phyloP scores from a whole-genome alignment of 2,329 filamentous ascomycete genomes.

The Clonostachys sp. region DNA sequence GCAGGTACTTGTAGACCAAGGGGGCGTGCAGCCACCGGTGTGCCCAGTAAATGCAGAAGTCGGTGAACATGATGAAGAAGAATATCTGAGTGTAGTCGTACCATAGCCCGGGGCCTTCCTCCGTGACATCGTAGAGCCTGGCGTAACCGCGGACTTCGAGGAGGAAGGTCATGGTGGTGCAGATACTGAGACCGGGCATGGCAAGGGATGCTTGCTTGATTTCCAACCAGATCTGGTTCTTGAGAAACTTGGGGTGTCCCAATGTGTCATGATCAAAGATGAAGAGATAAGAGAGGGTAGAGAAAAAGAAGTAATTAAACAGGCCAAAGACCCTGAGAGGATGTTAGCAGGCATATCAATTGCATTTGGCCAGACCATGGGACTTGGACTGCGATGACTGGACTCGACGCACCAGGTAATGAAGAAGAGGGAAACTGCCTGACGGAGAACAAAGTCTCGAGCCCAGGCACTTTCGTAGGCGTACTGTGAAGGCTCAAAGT shows the following conservation, averaged over 20 bases:
- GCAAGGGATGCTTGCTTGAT: constrained; percentile 74
- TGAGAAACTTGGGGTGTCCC: constrained; percentile 89
- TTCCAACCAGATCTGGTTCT: constrained; percentile 85
- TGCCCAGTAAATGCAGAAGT: constrained; percentile 88
- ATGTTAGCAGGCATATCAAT: background rate
- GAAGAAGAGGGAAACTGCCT: constrained; percentile 70
- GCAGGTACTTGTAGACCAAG: constrained; percentile 72
- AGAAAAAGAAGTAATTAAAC: constrained; percentile 79
- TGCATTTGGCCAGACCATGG: background rate
- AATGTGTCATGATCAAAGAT: constrained; percentile 89
- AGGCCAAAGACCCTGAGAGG: constrained; percentile 73
- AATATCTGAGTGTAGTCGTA: constrained; percentile 85
- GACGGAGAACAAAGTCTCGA: constrained; percentile 73
- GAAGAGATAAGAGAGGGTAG: constrained; percentile 78
- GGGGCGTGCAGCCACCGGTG: constrained; percentile 83
- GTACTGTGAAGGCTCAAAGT: constrained; percentile 64
- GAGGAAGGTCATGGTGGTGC: constrained; percentile 79
- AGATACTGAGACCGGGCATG: constrained; percentile 77
- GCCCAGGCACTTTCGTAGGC: constrained; percentile 76
- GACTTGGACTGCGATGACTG: background rate
- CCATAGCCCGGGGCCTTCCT: constrained; percentile 69
- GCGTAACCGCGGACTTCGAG: constrained; percentile 79
- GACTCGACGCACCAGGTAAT: constrained; percentile 70
- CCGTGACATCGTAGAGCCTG: constrained; percentile 79
- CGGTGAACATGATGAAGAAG: constrained; percentile 82